Percentiles rank a stretch among this genome's conserved stretches.
phyloP scores from a whole-genome alignment of 1,284 basidiomycete species.

The Lentinula novae-zelandiae region DNA sequence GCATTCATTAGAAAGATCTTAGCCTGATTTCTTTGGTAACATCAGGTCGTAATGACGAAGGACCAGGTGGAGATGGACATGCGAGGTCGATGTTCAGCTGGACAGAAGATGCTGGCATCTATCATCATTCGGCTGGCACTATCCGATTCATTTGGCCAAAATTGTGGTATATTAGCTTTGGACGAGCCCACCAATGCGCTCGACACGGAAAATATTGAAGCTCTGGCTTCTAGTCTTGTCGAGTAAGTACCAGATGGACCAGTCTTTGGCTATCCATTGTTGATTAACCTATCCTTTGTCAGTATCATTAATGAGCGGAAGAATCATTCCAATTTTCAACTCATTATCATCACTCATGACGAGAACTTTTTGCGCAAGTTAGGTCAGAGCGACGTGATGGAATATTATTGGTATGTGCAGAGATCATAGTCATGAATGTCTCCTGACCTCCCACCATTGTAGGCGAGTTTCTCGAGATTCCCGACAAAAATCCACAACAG shows the following conservation, averaged over 20 bases:
- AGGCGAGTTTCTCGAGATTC: constrained; percentile 50
- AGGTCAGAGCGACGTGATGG: constrained; percentile 84
- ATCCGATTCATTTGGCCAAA: constrained; percentile 96
- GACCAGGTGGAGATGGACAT: constrained; percentile 99
- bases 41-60: constrained; percentile 95
- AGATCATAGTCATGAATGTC: constrained; percentile 8
- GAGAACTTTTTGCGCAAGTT: constrained; percentile 84
- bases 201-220: constrained; percentile 95
- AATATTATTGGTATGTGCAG: constrained; percentile 79
- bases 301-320: constrained; percentile 93
- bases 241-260: constrained; percentile 60
- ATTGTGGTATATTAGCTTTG: constrained; percentile 95
- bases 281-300: not conserved
- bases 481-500: constrained; percentile 71
- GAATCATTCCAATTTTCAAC: constrained; percentile 90
- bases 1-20: constrained; percentile 11
- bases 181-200: constrained; percentile 99
- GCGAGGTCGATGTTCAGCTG: constrained; percentile 97
- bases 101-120: constrained; percentile 98
- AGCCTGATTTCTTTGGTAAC: constrained; percentile 21
- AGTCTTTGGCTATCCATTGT: constrained; percentile 7
- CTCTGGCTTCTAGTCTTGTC: constrained; percentile 85
- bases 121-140: constrained; percentile 98
- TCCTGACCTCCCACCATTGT: constrained; percentile 1
- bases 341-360: constrained; percentile 97